phyloP scores from a whole-genome alignment of 2,329 filamentous ascomycete species.

The Penicillium sclerotigenum region DNA sequence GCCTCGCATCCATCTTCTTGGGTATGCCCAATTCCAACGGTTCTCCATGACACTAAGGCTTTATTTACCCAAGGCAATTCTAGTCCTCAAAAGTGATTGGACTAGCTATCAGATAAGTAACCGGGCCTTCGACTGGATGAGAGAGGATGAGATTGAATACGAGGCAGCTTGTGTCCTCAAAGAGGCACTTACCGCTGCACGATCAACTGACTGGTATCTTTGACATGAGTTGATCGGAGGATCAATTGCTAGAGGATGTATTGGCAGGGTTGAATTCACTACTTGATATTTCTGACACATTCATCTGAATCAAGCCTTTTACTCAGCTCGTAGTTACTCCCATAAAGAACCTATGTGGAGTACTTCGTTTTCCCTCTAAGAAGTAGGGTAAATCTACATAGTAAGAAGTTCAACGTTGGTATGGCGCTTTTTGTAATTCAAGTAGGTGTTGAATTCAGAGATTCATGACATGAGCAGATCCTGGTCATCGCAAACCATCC shows the following conservation, averaged over 20 bases:
- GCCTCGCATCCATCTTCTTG: background rate
- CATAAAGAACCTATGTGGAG: background rate
- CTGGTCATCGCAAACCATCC: background rate
- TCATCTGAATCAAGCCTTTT: fast-evolving
- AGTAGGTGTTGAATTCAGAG: background rate
- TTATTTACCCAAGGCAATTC: background rate
- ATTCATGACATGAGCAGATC: background rate
- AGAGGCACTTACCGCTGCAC: background rate
- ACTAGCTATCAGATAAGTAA: background rate
- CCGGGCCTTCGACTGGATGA: background rate
- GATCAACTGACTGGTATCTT: background rate
- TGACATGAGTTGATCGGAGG: background rate
- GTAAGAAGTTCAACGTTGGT: too few relatives aligned
- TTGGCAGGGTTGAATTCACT: background rate
- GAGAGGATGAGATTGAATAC: background rate
- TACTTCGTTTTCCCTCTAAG: background rate
- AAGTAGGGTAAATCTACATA: background rate
- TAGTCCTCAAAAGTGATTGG: background rate
- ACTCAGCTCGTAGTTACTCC: fast-evolving
- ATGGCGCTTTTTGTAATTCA: background rate
- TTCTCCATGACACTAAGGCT: background rate
- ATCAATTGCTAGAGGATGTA: background rate
- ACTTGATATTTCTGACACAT: too few relatives aligned
- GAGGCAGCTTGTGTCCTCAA: background rate
- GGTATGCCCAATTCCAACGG: background rate